Evolutionary conservation across 2,329 filamentous ascomycete species (phyloP).

Genomic region (Hypomyces rosellus): DNA sequence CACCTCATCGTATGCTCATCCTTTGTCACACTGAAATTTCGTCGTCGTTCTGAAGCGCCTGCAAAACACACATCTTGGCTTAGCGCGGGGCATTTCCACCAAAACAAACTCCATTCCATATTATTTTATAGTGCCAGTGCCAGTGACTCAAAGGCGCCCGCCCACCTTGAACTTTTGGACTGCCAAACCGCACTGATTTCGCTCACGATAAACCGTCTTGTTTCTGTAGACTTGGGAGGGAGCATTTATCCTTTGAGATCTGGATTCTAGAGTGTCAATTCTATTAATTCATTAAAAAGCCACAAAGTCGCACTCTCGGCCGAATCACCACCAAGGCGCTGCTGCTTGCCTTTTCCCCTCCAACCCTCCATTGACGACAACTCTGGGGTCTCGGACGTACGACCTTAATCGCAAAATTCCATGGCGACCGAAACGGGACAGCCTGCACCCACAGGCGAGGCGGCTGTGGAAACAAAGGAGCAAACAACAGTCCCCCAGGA

Average conservation of each 20-base stretch:
- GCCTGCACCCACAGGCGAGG: constrained; percentile 22
- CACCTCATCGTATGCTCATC: too few species aligned
- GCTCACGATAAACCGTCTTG: constrained; percentile 1
- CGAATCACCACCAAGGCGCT: too few species aligned
- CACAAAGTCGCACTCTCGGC: too few species aligned
- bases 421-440: constrained; percentile 29
- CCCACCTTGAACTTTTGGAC: constrained; percentile 9
- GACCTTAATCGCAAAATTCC: not conserved
- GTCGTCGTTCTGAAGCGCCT: not conserved
- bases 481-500: constrained; percentile 8
- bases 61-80: constrained; percentile 1
- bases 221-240: too few species aligned
- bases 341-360: constrained; percentile 8
- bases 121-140: constrained; percentile 18
- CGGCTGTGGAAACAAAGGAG: constrained; percentile 22
- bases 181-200: constrained; percentile 4
- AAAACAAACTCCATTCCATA: constrained; percentile 7
- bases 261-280: too few species aligned
- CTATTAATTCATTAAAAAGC: too few species aligned
- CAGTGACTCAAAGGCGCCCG: constrained; percentile 28
- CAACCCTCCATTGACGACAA: not conserved
- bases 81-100: constrained; percentile 29
- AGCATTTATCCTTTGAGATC: too few species aligned
- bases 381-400: too few species aligned
- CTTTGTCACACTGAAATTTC: too few species aligned